phyloP scores from a whole-genome alignment of 177 flowering plant species.

The Vitis hybrid region DNA sequence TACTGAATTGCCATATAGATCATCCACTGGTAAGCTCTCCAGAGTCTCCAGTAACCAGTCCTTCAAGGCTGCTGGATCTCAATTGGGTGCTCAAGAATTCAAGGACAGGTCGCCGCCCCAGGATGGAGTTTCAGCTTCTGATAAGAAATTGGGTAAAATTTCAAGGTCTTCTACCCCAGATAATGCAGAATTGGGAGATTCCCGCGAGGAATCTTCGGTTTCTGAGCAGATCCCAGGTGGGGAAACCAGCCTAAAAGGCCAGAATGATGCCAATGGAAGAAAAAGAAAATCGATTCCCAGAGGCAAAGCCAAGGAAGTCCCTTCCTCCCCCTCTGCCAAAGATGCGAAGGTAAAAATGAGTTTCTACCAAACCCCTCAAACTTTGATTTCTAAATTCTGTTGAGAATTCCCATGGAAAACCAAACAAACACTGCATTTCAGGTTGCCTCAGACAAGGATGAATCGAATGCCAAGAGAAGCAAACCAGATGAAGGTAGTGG shows the following conservation, averaged over 20 bases:
- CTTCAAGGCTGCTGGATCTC: constrained; percentile 21
- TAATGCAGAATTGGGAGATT: constrained; percentile 23
- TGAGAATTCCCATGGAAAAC: not conserved
- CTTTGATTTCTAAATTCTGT: not conserved
- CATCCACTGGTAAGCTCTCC: constrained; percentile 12
- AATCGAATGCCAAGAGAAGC: constrained; percentile 47
- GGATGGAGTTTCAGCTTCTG: constrained; percentile 25
- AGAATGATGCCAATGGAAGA: constrained; percentile 32
- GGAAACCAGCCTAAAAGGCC: constrained; percentile 25
- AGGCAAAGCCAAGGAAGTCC: constrained; percentile 42
- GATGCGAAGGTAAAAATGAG: constrained; percentile 31
- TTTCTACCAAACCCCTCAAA: too few relatives aligned
- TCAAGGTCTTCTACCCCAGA: constrained; percentile 41
- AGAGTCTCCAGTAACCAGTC: constrained; percentile 26
- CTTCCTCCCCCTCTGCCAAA: constrained; percentile 29
- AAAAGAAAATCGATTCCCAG: constrained; percentile 55
- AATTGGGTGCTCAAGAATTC: constrained; percentile 9
- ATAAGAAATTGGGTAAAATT: constrained; percentile 30
- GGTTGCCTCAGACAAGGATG: constrained; percentile 37
- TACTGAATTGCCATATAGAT: constrained; percentile 12
- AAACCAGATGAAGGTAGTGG: constrained; percentile 37
- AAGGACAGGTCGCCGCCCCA: constrained; percentile 7
- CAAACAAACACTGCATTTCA: constrained; percentile 16
- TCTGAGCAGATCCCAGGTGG: constrained; percentile 37
- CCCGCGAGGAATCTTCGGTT: constrained; percentile 33